Percentiles rank a stretch among this genome's conserved stretches.
Evolutionary conservation across 257 asterid genomes (phyloP).

Genomic region (Paraleonurus japonicus): DNA sequence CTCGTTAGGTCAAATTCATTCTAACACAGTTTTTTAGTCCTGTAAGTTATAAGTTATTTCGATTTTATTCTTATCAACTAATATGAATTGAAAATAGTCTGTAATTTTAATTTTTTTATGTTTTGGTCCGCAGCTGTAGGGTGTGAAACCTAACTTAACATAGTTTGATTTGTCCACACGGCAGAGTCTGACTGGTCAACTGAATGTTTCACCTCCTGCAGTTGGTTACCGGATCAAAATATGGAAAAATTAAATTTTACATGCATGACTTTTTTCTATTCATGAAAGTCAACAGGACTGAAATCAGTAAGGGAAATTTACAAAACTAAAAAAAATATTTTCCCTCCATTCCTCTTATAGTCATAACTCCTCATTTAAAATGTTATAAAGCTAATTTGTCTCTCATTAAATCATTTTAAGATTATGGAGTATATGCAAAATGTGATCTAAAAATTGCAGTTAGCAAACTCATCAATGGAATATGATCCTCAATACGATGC

Average conservation of each 20-base stretch:
- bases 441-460: slow-evolving; percentile 40
- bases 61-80: not conserved
- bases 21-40: not conserved
- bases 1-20: not conserved
- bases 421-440: not conserved
- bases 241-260: not conserved
- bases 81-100: not conserved
- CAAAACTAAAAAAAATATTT: too few species aligned
- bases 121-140: not conserved
- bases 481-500: slow-evolving; percentile 80
- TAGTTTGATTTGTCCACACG: not conserved
- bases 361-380: not conserved
- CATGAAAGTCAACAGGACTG: not conserved
- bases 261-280: not conserved
- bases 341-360: not conserved
- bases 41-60: too few species aligned
- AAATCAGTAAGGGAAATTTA: not conserved
- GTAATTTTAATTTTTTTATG: not conserved
- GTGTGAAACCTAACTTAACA: not conserved
- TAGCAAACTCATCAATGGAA: slow-evolving; percentile 76
- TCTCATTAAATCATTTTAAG: not conserved
- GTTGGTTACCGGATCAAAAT: too few species aligned
- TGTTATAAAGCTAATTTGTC: not conserved
- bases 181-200: too few species aligned
- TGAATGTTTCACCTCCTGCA: too few species aligned